A percentile compares a stretch with the other conserved stretches of the same genome.
Conservation (phyloP, 768 basidiomycete genomes). For the Pulveroboletus sp. region DNA sequence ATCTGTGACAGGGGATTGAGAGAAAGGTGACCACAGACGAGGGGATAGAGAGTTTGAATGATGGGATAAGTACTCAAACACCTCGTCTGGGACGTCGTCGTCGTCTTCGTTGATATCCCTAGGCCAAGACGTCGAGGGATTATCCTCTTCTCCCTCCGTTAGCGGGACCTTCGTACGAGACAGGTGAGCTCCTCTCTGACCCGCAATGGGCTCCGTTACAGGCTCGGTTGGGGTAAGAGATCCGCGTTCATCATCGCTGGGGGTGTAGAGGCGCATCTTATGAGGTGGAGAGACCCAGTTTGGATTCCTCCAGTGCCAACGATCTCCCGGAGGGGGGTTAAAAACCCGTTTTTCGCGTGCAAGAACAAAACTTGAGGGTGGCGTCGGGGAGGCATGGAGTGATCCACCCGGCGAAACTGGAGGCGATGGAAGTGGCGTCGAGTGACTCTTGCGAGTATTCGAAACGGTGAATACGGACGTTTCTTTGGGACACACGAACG, state of each 20-base stretch:
- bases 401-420: slow-evolving; percentile 28
- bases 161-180: neutral
- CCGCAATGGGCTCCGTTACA: slow-evolving; percentile 17
- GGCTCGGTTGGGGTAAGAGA: slow-evolving; percentile 32
- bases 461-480: slow-evolving; percentile 10
- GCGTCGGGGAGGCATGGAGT: slow-evolving; percentile 14
- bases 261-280: slow-evolving; percentile 24
- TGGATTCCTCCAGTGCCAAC: slow-evolving; percentile 35
- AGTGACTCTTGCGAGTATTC: slow-evolving; percentile 15
- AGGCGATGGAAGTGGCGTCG: slow-evolving; percentile 25
- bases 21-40: slow-evolving; percentile 25
- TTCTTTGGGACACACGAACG: slow-evolving; percentile 26
- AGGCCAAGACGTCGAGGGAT: slow-evolving; percentile 7
- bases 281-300: slow-evolving; percentile 33
- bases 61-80: slow-evolving; percentile 11
- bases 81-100: slow-evolving; percentile 4
- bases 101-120: slow-evolving; percentile 8
- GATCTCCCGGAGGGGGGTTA: slow-evolving; percentile 27
- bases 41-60: slow-evolving; percentile 22
- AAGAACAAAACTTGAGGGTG: slow-evolving; percentile 15
- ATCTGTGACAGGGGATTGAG: slow-evolving; percentile 24
- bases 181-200: slow-evolving; percentile 1
- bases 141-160: slow-evolving; percentile 14
- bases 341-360: slow-evolving; percentile 19
- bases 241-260: slow-evolving; percentile 18